These are phyloP conservation scores for Leishmania tarentolae DNA, from an alignment of 208 protist species.

Conservation along the genomic window DNA sequence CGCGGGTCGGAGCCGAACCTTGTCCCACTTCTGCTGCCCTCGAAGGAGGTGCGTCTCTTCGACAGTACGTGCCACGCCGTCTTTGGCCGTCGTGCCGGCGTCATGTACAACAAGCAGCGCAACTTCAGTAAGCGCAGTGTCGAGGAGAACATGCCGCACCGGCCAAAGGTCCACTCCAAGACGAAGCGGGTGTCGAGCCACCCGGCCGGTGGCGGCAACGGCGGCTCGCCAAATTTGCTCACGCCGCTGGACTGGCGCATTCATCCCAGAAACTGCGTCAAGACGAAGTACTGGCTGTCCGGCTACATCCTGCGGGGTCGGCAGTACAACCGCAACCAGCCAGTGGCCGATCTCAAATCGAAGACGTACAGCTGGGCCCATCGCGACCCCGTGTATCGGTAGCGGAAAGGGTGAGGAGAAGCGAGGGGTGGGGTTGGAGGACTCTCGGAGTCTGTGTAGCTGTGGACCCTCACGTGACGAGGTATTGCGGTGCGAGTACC, in stretches of 20 bases:
- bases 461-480: no score
- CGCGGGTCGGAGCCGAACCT: constrained; percentile 88
- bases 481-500: no score
- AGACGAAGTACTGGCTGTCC: constrained; percentile 93
- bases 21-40: constrained; percentile 88
- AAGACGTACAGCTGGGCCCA: constrained; percentile 92
- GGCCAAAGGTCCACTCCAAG: constrained; percentile 84
- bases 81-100: constrained; percentile 86
- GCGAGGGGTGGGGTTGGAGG: no score
- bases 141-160: constrained; percentile 83
- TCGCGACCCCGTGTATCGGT: constrained; percentile 88
- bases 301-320: constrained; percentile 90
- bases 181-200: constrained; percentile 87
- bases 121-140: constrained; percentile 76
- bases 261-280: constrained; percentile 86
- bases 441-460: no score
- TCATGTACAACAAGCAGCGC: constrained; percentile 90
- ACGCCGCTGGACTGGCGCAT: constrained; percentile 92
- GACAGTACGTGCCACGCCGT: constrained; percentile 86
- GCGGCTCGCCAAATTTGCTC: constrained; percentile 79
- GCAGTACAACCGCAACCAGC: constrained; percentile 86
- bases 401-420: not conserved
- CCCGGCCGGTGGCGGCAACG: constrained; percentile 90
- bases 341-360: constrained; percentile 89
- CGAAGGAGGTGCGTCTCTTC: constrained; percentile 92